phyloP scores from a whole-genome alignment of 257 asterid genomes.

The Jacaranda copaia region DNA sequence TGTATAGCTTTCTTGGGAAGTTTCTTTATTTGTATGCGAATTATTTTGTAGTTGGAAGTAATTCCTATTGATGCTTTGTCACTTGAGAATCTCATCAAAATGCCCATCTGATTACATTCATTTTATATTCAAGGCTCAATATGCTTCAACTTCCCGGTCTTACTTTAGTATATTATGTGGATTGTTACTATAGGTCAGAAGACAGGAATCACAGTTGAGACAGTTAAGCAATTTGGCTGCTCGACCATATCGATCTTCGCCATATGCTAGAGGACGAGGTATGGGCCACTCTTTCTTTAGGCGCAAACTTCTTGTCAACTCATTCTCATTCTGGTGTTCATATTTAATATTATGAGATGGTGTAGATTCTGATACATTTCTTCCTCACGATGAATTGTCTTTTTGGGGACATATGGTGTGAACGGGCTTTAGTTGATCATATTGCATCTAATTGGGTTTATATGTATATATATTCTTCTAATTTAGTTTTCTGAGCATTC shows the following conservation, averaged over 20 bases:
- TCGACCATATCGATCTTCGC: constrained; percentile 31
- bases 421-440: neutral
- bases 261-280: constrained; percentile 40
- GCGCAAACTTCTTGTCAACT: neutral
- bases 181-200: constrained; percentile 44
- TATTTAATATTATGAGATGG: neutral
- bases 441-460: neutral
- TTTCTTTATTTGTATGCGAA: neutral
- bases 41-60: neutral
- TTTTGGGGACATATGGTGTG: neutral
- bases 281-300: constrained; percentile 19
- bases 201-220: constrained; percentile 57
- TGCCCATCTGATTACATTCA: neutral
- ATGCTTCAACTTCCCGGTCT: neutral
- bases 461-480: neutral
- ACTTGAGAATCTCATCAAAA: neutral
- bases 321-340: neutral
- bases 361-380: neutral
- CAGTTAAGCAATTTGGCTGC: constrained; percentile 50
- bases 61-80: neutral
- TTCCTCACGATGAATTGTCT: neutral
- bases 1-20: neutral
- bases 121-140: neutral
- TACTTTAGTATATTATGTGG: neutral
- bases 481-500: neutral